Conservation (phyloP, 805 yeast species). For the Metschnikowia borealis region DNA sequence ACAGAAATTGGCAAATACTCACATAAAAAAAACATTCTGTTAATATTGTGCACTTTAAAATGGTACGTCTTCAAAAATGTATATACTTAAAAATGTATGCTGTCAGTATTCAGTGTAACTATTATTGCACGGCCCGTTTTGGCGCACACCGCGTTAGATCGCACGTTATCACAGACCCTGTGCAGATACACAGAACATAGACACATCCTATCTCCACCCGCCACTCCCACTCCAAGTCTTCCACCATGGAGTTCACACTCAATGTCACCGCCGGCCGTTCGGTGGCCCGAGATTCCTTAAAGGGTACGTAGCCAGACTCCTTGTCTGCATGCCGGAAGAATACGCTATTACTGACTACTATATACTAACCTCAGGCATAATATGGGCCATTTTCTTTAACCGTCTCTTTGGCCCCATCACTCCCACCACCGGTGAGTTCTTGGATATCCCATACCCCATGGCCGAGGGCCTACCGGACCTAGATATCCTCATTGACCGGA, state of each 20-base stretch:
- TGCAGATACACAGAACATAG: constrained; percentile 2
- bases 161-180: constrained; percentile 3
- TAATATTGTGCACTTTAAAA: too few species aligned
- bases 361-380: constrained; percentile 39
- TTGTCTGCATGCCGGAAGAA: not conserved
- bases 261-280: constrained; percentile 50
- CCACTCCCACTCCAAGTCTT: not conserved
- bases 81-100: too few species aligned
- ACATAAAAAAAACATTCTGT: too few species aligned
- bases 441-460: constrained; percentile 57
- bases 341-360: not conserved
- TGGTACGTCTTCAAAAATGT: too few species aligned
- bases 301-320: constrained; percentile 36
- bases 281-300: constrained; percentile 50
- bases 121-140: not conserved
- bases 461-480: constrained; percentile 46
- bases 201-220: not conserved
- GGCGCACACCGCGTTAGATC: constrained; percentile 2
- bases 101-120: too few species aligned
- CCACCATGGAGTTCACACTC: constrained; percentile 43
- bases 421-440: constrained; percentile 53
- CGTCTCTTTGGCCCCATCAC: constrained; percentile 62
- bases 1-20: too few species aligned
- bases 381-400: constrained; percentile 66
- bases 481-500: constrained; percentile 40